Base-by-base conservation (phyloP, 768 basidiomycete genomes). In the Pisolithus microcarpus region DNA sequence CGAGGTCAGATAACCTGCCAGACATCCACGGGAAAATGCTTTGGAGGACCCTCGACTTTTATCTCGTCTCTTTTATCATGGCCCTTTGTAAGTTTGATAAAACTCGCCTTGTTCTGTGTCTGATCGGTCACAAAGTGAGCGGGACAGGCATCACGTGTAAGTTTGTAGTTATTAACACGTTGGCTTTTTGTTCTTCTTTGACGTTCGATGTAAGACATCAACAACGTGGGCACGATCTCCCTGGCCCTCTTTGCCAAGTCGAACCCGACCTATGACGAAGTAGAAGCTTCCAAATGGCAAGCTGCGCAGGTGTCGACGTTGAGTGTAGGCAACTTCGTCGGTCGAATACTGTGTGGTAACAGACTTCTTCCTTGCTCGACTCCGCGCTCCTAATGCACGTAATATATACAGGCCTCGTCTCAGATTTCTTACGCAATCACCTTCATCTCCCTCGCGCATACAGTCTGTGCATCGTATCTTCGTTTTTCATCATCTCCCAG, bases 191-290 rank as follows among this genome's bases (percentile, higher is more conserved):
- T 28, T 8, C 8, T 15, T n/a, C 30, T 18, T 21, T 15, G 5
- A 18, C 21, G 18, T 45, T 30, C 77, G 79, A 18, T 30, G 23
- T 10, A 51, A 86, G 85, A 83, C 60, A 91, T 92, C 67, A 91
- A 91, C 64, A 92, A 92, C 55, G 88, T 85, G n/a, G 87, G 89
- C 15, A 78, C 83, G 1, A 84, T 90, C 53, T 75, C 89, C 0
- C 80, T 87, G 60, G 84, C 74, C 0, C 70, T 87, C 30, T 85
- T 81, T 55, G 77, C 81, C 4, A 72, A 82, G 49, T 77, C 75
- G 7, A 75, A 82, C 44, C 66, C 76, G 0, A 60, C 72, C 2
- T 91, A 87, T 60, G 81, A 91, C 57, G 79, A 80, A 19, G 62
- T 76, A 0, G 77, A 78, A 55, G 83, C 87, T 0, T 75, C 83